phyloP scores from a whole-genome alignment of 1,284 basidiomycete species.

The Cystobasidium pallidum region DNA sequence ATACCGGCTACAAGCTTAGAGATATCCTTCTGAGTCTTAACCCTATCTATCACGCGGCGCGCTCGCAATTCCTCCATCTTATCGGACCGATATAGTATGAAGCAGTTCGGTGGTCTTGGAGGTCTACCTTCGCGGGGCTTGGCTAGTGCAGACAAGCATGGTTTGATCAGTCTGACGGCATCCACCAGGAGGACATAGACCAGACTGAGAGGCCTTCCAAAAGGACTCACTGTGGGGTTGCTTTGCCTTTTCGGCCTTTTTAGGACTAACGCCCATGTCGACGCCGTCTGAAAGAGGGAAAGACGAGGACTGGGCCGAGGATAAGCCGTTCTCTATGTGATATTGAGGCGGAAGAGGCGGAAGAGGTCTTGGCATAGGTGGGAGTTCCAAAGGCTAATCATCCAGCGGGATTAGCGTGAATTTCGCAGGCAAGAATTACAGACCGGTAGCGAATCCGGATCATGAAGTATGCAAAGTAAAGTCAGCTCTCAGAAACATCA shows the following conservation, averaged over 20 bases:
- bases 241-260: constrained; percentile 16
- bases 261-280: constrained; percentile 8
- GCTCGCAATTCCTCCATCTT: constrained; percentile 13
- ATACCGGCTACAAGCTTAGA: constrained; percentile 25
- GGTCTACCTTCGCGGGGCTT: constrained; percentile 10
- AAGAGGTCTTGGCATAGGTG: constrained; percentile 4
- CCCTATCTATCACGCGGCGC: not conserved
- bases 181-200: not conserved
- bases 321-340: constrained; percentile 1
- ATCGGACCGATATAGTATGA: constrained; percentile 24
- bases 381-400: not conserved
- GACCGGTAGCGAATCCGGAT: not conserved
- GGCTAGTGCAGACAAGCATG: not conserved
- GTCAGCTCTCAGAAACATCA: not conserved
- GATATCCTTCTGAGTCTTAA: constrained; percentile 24
- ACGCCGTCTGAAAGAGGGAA: not conserved
- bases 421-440: not conserved
- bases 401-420: no score
- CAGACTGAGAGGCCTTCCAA: no score
- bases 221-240: constrained; percentile 4
- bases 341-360: constrained; percentile 1
- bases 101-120: constrained; percentile 23
- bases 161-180: not conserved
- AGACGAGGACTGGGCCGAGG: constrained; percentile 5
- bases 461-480: not conserved